phyloP scores from a whole-genome alignment of 1,284 basidiomycete species.

The Cryptococcus sp. region DNA sequence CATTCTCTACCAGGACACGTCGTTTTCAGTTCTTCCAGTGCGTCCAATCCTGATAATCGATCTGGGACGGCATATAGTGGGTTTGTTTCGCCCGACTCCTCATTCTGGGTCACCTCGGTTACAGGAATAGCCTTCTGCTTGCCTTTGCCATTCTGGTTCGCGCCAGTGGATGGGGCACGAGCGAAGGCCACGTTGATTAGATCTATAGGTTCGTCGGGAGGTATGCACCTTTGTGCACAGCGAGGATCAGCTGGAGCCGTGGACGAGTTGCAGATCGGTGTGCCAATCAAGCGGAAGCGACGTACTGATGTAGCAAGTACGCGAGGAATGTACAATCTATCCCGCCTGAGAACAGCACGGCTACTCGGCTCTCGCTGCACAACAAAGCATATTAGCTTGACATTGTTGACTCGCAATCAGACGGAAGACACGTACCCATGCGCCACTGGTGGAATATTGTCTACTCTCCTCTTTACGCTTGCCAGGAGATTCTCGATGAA shows the following conservation, averaged over 20 bases:
- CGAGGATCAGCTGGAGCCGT: neutral
- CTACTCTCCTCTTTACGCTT: constrained; percentile 54
- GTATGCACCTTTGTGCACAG: constrained; percentile 61
- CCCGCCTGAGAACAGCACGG: constrained; percentile 92
- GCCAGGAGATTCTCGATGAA: constrained; percentile 50
- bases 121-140: constrained; percentile 8
- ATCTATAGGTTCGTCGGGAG: constrained; percentile 79
- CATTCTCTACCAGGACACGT: constrained; percentile 75
- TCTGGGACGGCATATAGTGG: constrained; percentile 72
- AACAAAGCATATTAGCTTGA: neutral
- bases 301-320: constrained; percentile 71
- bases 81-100: too few relatives aligned
- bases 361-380: constrained; percentile 62
- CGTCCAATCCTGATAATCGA: constrained; percentile 74
- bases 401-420: neutral
- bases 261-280: neutral
- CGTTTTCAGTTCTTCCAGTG: constrained; percentile 70
- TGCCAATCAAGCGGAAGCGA: constrained; percentile 39
- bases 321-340: constrained; percentile 89
- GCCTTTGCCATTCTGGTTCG: constrained; percentile 10
- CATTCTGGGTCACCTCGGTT: too few relatives aligned
- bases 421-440: constrained; percentile 13
- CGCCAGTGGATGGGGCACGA: constrained; percentile 22
- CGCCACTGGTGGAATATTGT: constrained; percentile 51
- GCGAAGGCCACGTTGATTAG: constrained; percentile 89